These are phyloP conservation scores for Rutstroemia sp. DNA, from an alignment of 2,329 filamentous ascomycete species.

Conservation along the genomic window DNA sequence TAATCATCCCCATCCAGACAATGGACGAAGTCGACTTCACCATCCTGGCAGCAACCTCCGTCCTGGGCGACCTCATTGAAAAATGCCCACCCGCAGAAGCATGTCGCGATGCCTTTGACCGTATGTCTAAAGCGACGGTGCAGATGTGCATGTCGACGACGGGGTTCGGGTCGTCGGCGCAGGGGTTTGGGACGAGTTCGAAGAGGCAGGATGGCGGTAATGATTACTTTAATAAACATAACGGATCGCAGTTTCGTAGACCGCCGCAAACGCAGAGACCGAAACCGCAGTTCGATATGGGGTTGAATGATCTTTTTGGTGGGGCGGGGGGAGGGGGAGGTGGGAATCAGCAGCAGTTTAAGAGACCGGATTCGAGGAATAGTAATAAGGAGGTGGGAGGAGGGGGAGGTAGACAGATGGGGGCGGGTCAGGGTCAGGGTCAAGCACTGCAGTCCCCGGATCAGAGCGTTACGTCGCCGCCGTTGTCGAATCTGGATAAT, in stretches of 20 bases:
- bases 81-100: conserved; percentile 94
- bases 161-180: conserved; percentile 25
- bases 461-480: conserved; percentile 17
- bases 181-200: neutral
- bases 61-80: conserved; percentile 83
- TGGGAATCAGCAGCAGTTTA: neutral
- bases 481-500: conserved; percentile 6
- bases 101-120: conserved; percentile 87
- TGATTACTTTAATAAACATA: conserved; percentile 18
- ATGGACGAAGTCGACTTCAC: conserved; percentile 98
- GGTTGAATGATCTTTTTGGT: conserved; percentile 26
- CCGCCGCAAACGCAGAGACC: conserved; percentile 10
- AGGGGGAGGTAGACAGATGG: neutral
- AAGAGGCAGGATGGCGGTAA: conserved; percentile 8
- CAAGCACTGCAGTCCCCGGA: neutral
- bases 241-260: neutral
- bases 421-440: neutral
- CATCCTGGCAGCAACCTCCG: conserved; percentile 84
- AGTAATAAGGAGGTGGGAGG: neutral
- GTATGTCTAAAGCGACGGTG: conserved; percentile 91
- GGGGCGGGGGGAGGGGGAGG: neutral
- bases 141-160: conserved; percentile 86
- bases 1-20: conserved; percentile 40
- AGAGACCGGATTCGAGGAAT: neutral
- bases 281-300: conserved; percentile 29